Conservation (phyloP, 208 protist species). For the Acanthamoeba polyphaga region DNA sequence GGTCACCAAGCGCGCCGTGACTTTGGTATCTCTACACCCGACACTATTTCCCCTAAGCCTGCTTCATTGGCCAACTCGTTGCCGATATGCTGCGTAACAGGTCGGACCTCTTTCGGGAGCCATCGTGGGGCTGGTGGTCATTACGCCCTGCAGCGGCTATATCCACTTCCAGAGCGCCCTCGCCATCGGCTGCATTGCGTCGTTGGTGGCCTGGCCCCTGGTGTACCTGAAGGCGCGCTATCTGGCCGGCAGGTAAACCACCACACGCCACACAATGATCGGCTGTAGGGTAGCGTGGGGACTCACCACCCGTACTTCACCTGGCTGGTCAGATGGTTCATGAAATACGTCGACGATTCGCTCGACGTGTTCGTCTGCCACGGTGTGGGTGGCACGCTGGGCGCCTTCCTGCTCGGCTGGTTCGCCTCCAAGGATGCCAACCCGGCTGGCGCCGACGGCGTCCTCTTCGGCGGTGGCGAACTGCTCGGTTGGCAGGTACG, state of each 20-base stretch:
- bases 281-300: neutral
- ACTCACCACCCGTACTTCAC: neutral
- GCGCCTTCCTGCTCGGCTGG: conserved; percentile 34
- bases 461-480: conserved; percentile 53
- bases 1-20: neutral
- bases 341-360: conserved; percentile 56
- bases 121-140: conserved; percentile 54
- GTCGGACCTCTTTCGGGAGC: conserved; percentile 37
- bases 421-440: conserved; percentile 44
- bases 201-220: neutral
- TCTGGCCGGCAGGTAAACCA: neutral
- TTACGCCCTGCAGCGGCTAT: conserved; percentile 38
- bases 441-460: neutral
- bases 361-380: conserved; percentile 66
- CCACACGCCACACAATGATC: neutral
- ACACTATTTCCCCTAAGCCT: neutral
- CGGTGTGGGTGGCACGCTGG: conserved; percentile 19
- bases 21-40: neutral
- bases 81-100: neutral
- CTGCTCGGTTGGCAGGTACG: conserved; percentile 64
- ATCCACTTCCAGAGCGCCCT: neutral
- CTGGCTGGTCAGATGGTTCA: neutral
- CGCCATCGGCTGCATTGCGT: conserved; percentile 44
- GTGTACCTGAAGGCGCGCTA: conserved; percentile 41
- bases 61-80: neutral